phyloP scores from a whole-genome alignment of 495 filamentous ascomycete species.

The Neurospora cerealis region DNA sequence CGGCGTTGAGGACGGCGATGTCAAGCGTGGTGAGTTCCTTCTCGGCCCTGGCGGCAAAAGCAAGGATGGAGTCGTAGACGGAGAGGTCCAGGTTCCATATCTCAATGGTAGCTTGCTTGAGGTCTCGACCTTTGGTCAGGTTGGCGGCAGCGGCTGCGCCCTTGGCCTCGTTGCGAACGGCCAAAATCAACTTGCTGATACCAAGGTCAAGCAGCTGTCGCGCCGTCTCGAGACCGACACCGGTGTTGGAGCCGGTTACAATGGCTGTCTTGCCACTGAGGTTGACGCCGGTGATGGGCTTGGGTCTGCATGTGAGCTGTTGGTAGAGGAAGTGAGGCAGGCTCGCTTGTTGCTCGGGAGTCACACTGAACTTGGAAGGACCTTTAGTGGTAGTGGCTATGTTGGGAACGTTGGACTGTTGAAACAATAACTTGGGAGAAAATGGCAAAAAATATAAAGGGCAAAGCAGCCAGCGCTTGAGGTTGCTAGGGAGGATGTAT shows the following conservation, averaged over 20 bases:
- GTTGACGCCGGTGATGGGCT: not conserved
- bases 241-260: conserved; percentile 43
- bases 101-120: conserved; percentile 20
- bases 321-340: not conserved
- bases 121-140: not conserved
- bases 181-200: conserved; percentile 7
- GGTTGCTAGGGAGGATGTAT: not conserved
- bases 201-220: conserved; percentile 23
- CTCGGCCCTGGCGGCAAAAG: conserved; percentile 28
- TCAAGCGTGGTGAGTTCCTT: conserved; percentile 31
- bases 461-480: not conserved
- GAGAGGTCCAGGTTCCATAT: conserved; percentile 47
- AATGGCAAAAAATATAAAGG: not conserved
- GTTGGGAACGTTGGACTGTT: not conserved
- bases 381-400: not conserved
- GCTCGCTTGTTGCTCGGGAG: not conserved
- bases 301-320: not conserved
- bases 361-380: not conserved
- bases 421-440: not conserved
- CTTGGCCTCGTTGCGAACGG: conserved; percentile 9
- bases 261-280: conserved; percentile 33
- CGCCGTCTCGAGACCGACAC: conserved; percentile 39
- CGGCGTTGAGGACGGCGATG: conserved; percentile 41
- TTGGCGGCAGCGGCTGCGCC: not conserved
- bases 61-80: conserved; percentile 28